These are phyloP conservation scores for Suillus ampliporus DNA, from an alignment of 768 basidiomycete genomes.

Conservation along the genomic window DNA sequence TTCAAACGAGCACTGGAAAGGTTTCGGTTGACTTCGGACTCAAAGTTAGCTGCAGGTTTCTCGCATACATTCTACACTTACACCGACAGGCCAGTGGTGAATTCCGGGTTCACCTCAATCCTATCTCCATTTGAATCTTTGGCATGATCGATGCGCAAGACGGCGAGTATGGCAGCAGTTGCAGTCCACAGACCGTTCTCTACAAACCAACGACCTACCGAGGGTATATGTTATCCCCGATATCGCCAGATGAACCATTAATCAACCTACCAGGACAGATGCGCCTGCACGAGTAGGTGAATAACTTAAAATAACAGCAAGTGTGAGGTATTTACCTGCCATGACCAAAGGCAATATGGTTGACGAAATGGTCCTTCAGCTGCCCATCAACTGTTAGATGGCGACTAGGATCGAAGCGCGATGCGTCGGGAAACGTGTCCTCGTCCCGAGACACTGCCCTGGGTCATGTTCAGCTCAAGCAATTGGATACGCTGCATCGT, in stretches of 20 bases:
- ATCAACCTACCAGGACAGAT: not conserved
- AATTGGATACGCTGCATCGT: too few species aligned
- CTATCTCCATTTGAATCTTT: not conserved
- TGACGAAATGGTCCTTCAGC: not conserved
- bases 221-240: not conserved
- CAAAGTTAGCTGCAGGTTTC: not conserved
- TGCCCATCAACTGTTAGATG: not conserved
- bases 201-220: slow-evolving; percentile 4
- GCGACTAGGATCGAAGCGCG: slow-evolving; percentile 2
- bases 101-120: slow-evolving; percentile 1
- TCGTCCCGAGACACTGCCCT: slow-evolving; percentile 8
- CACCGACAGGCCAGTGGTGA: not conserved
- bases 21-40: not conserved
- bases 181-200: not conserved
- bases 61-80: not conserved
- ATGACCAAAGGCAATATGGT: not conserved
- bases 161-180: not conserved
- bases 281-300: not conserved
- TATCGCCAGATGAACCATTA: not conserved
- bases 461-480: not conserved
- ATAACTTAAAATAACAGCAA: not conserved
- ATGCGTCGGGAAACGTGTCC: not conserved
- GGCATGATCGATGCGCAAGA: slow-evolving; percentile 5
- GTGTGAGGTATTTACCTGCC: not conserved
- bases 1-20: not conserved